Evolutionary conservation across 2,329 filamentous ascomycete species (phyloP).

Genomic region (Endocalyx cinctus): DNA sequence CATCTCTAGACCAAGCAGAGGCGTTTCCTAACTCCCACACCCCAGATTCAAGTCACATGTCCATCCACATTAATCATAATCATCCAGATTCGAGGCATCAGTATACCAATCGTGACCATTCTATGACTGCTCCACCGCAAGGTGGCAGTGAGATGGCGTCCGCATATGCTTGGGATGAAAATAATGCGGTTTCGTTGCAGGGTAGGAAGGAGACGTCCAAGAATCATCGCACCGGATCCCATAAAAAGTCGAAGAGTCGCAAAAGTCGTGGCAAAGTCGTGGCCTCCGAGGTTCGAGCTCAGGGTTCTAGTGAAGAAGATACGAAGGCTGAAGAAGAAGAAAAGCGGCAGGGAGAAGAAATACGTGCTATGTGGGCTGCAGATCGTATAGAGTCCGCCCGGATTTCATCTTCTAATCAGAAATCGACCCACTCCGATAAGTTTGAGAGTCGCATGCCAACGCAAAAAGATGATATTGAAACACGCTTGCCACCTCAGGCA

Average conservation of each 20-base stretch:
- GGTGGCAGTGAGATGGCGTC: no score
- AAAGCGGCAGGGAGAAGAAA: conserved; percentile 24
- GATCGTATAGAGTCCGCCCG: conserved; percentile 21
- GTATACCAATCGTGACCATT: no score
- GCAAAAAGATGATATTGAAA: not conserved
- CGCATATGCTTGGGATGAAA: no score
- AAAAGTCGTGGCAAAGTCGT: conserved; percentile 7
- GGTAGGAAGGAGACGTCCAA: no score
- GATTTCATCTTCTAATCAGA: conserved; percentile 19
- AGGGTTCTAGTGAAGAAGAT: conserved; percentile 14
- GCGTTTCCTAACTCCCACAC: not conserved
- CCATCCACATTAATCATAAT: not conserved
- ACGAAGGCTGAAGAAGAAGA: conserved; percentile 21
- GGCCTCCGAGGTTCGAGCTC: conserved; percentile 7
- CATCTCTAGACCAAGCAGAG: no score
- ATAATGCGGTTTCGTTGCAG: no score
- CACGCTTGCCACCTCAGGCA: not conserved
- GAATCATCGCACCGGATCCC: no score
- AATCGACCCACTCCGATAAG: conserved; percentile 6
- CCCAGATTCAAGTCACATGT: not conserved
- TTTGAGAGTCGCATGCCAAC: not conserved
- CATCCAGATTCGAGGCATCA: conserved; percentile 1
- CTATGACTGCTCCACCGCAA: conserved; percentile 1
- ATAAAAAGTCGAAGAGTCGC: not conserved
- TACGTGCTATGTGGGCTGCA: conserved; percentile 29